Evolutionary conservation across 2,329 filamentous ascomycete species (phyloP).

Genomic region (Pestalotiopsis sp.): DNA sequence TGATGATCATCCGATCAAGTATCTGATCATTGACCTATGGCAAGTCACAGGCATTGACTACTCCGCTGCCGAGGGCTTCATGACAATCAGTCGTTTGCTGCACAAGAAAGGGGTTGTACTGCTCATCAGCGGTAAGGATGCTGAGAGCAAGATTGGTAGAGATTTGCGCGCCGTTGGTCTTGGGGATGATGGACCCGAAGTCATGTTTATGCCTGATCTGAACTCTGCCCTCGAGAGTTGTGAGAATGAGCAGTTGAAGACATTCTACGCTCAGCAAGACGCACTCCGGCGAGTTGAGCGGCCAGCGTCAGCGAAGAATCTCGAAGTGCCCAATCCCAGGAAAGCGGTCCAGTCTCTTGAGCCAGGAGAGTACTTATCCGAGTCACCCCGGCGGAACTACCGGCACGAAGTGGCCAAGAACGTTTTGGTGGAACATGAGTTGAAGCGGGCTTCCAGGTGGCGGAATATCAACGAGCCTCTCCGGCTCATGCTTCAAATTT

Average conservation of each 20-base stretch:
- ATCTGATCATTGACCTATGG: slow-evolving; percentile 84
- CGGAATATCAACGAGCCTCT: slow-evolving; percentile 87
- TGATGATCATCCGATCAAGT: slow-evolving; percentile 77
- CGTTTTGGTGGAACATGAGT: slow-evolving; percentile 69
- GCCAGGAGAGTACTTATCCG: slow-evolving; percentile 49
- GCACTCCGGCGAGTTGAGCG: slow-evolving; percentile 50
- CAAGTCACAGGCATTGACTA: slow-evolving; percentile 94
- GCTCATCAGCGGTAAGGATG: slow-evolving; percentile 79
- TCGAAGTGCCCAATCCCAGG: slow-evolving; percentile 49
- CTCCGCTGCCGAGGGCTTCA: slow-evolving; percentile 93
- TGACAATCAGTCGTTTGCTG: slow-evolving; percentile 84
- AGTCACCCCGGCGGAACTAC: slow-evolving; percentile 79
- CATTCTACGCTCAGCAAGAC: slow-evolving; percentile 73
- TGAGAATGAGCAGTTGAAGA: slow-evolving; percentile 89
- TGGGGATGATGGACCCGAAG: slow-evolving; percentile 70
- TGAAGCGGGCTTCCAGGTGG: slow-evolving; percentile 69
- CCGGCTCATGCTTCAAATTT: slow-evolving; percentile 91
- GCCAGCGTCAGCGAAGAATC: slow-evolving; percentile 42
- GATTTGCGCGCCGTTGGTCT: slow-evolving; percentile 85
- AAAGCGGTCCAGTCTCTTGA: slow-evolving; percentile 34
- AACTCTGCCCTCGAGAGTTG: slow-evolving; percentile 94
- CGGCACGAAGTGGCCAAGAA: slow-evolving; percentile 78
- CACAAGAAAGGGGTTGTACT: slow-evolving; percentile 77
- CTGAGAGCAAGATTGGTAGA: slow-evolving; percentile 74
- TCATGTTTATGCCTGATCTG: slow-evolving; percentile 82